Evolutionary conservation across 345 rosid species (phyloP), one percentile per base, ranked within the genome.

Genomic region (Aquilaria yunnanensis): DNA sequence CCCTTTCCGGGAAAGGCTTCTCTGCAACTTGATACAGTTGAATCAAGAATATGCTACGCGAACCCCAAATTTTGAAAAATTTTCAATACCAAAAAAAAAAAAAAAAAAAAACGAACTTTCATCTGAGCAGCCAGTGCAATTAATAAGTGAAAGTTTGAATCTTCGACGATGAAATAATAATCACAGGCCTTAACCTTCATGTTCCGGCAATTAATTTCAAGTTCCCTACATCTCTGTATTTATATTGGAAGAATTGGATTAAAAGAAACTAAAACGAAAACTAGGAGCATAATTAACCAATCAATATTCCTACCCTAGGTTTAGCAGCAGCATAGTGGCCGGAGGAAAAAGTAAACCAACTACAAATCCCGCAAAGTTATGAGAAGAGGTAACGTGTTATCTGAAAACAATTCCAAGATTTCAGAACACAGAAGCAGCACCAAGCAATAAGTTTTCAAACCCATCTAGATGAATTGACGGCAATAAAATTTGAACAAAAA

Each of bases 1-100:
- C 75, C 90, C 93, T 76, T 90, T 93, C 67, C 87, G 81, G 51
- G 97, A 86, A 53, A 81, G 79, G 71, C 67, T 82, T 79, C 85
- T 85, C 89, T 90, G 92, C 83, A 87, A 72, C 80, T 82, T 76
- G 64, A 74, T 23, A 23, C 23, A 23, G 23, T 33, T 56, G 43
- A 37, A 37, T 37, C 43, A 37, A 37, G 43, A 37, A 37, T 9
- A 3, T 5, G 6, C 43, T 5, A 4, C 43, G 7, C 4, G 5
- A 23, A 37, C 8, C 5, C 43, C 5, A 37, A 9, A 37, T 5
- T 37, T 37, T 37, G 7, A 37, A 9, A 37, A 37, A 37, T 56
- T 64, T 33, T 46, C 47, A 41, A 34, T 16, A 10, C 23, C 49
- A 60, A 47, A 51, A 31, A 59, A 45, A 16, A 13, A 23, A 1